Evolutionary conservation across 352 stramenopile genomes (phyloP), one percentile per base, ranked within the genome.

Genomic region (Pythium vanterpoolii): DNA sequence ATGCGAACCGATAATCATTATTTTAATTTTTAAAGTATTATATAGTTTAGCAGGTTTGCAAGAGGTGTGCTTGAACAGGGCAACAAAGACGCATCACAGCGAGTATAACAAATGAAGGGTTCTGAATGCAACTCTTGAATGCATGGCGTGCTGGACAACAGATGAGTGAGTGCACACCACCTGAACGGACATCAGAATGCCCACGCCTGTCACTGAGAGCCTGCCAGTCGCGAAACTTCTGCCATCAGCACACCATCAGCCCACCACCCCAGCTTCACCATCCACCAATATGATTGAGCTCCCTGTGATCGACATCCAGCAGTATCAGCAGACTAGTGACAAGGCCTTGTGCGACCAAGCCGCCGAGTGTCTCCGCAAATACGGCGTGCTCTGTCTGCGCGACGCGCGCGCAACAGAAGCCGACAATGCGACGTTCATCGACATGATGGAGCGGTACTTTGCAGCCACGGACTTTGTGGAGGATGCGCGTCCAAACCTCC

Each of bases 381-480:
- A 90, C 62, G 86, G 88, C 53, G 80, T 92, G 30, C 66, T 96
- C 13, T 92, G 90, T 59, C 69, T 96, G 21, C 77, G 79, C 54
- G 86, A 96, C 56, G 74, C 83, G 77, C 84, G 84, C 52, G 82
- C 79, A 14, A 76, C 66, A 39, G 79, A 91, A 60, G 64, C 47
- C n/a, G 78, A 93, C 69, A 93, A 93, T 49, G 74, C 84, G 36
- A 78, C 57, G 50, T 98, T 98, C 68, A 74, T 98, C 13, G 76
- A 96, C 73, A 93, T 97, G 81, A 97, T 98, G 86, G 92, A 98
- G 72, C 76, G 70, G 3, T 98, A 98, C 74, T 98, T 96, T 60
- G 86, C 84, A 62, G 55, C 78, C 23, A 90, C 87, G 43, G 90
- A 97, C 67, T 96, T 96, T 39, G 63, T 83, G 9, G 59, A 87